A percentile compares a stretch with the other conserved stretches of the same genome.
Evolutionary conservation across 179 eudicot genomes (phyloP).

Genomic region (Nepenthes alata): DNA sequence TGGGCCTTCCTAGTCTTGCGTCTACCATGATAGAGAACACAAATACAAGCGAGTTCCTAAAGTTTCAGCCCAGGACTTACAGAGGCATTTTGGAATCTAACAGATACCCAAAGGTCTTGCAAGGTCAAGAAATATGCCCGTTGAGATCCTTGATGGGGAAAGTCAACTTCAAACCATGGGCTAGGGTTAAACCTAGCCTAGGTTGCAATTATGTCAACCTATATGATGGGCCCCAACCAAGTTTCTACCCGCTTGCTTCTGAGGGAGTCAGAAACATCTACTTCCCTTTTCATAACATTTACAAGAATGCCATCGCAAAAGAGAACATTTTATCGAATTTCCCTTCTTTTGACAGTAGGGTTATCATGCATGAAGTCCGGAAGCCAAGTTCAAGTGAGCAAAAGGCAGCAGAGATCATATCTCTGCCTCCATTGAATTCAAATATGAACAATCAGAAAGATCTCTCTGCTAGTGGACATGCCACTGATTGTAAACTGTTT

Average conservation of each 20-base stretch:
- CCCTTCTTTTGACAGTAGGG: conserved; percentile 19
- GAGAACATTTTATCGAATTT: conserved; percentile 17
- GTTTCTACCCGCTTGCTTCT: conserved; percentile 62
- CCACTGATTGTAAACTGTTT: conserved; percentile 41
- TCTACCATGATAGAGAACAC: conserved; percentile 20
- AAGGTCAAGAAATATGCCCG: conserved; percentile 96
- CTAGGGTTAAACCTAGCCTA: conserved; percentile 32
- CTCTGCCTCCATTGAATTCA: conserved; percentile 12
- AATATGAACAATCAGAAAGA: conserved; percentile 16
- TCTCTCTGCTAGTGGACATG: conserved; percentile 21
- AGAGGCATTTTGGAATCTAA: conserved; percentile 56
- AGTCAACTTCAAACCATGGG: conserved; percentile 26
- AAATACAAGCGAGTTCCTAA: conserved; percentile 25
- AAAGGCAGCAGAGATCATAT: conserved; percentile 13
- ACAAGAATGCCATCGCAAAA: conserved; percentile 19
- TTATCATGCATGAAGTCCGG: conserved; percentile 11
- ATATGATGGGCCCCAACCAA: conserved; percentile 30
- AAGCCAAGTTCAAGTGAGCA: conserved; percentile 20
- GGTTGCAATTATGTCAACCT: conserved; percentile 31
- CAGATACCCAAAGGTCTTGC: conserved; percentile 87
- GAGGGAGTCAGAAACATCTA: conserved; percentile 57
- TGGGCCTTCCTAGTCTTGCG: conserved; percentile 22
- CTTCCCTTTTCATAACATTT: conserved; percentile 34
- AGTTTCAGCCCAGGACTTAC: conserved; percentile 32
- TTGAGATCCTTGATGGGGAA: conserved; percentile 51